These are phyloP conservation scores for Lyophyllum decastes DNA, from an alignment of 768 basidiomycete species.

Conservation along the genomic window DNA sequence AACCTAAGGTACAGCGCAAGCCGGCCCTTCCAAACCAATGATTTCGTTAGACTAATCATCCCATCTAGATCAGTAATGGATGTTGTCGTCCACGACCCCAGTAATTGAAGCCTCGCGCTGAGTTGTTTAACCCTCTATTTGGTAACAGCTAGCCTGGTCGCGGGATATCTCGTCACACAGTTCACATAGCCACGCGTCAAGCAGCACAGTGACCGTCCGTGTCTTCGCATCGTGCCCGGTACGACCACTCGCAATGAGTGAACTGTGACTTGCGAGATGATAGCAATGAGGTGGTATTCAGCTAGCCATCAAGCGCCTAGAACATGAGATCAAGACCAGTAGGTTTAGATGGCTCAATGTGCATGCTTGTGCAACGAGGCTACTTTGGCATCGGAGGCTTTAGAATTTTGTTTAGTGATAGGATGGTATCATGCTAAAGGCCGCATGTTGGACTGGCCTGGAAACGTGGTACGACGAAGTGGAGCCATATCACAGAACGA, in stretches of 20 bases:
- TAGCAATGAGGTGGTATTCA: background rate
- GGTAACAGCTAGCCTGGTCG: too few species aligned
- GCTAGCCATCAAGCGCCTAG: background rate
- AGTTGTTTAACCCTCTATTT: too few species aligned
- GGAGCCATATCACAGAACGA: too few species aligned
- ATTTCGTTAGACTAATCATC: slow-evolving; percentile 4
- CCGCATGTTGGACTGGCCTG: too few species aligned
- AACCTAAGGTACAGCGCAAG: slow-evolving; percentile 60
- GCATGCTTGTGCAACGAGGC: too few species aligned
- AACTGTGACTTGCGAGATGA: background rate
- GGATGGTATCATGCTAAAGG: too few species aligned
- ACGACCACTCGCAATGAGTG: background rate
- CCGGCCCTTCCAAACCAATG: background rate
- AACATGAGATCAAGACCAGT: background rate
- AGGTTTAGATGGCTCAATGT: too few species aligned
- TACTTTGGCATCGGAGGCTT: too few species aligned
- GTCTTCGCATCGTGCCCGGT: too few species aligned
- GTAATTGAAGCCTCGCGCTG: slow-evolving; percentile 18
- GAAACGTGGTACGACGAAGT: too few species aligned
- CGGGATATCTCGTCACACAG: too few species aligned
- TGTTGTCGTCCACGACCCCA: slow-evolving; percentile 67
- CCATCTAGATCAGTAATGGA: slow-evolving; percentile 67
- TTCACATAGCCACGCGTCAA: background rate
- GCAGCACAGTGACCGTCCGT: background rate
- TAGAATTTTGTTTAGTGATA: too few species aligned